Evolutionary conservation across 169 alveolate genomes (phyloP).

Genomic region (Plasmodium yoelii): DNA sequence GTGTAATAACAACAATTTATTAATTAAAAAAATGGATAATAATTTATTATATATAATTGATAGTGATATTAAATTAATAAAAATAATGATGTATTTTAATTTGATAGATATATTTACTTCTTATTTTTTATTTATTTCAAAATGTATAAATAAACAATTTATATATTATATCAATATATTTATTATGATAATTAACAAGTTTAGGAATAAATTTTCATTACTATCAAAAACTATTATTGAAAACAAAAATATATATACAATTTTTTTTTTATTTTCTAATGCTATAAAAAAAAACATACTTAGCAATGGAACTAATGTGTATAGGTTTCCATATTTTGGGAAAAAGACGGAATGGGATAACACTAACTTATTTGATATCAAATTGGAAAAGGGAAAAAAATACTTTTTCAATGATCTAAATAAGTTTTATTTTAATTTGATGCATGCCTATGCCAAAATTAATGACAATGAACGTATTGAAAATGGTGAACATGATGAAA

Average conservation of each 20-base stretch:
- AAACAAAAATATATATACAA: neutral
- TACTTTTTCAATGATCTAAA: neutral
- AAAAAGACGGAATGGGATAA: neutral
- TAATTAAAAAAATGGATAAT: slow-evolving; percentile 3
- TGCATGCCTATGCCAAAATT: too few species aligned
- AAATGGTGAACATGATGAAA: too few species aligned
- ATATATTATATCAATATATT: neutral
- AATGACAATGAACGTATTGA: too few species aligned
- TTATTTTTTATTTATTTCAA: slow-evolving; percentile 4
- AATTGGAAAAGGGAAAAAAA: neutral
- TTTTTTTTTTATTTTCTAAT: slow-evolving; percentile 9
- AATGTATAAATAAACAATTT: neutral
- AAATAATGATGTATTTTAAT: slow-evolving; percentile 10
- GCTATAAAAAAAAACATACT: slow-evolving; percentile 1
- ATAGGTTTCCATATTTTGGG: neutral
- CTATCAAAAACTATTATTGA: neutral
- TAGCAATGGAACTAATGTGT: neutral
- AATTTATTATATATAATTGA: slow-evolving; percentile 28
- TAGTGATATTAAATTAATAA: slow-evolving; percentile 1
- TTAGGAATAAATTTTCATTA: neutral
- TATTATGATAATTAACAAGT: neutral
- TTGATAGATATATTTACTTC: slow-evolving; percentile 5
- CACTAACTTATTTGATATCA: too few species aligned
- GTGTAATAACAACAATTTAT: neutral
- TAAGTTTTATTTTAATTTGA: neutral